Base-by-base conservation (phyloP, 805 yeast genomes). In the Saturnispora diversa region DNA sequence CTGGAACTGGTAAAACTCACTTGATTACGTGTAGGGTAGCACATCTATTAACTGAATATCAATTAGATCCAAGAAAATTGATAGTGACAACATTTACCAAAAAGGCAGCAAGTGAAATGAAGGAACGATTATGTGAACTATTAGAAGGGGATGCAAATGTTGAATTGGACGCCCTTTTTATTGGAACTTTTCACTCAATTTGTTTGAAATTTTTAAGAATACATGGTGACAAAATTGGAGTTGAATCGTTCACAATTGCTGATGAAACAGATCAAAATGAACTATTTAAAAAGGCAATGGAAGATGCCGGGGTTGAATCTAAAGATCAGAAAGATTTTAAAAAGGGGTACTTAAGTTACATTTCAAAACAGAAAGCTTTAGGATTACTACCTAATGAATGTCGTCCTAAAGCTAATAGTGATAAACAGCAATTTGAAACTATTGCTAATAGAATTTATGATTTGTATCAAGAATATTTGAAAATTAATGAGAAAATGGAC, bases 31-130 rank as follows among this genome's bases (percentile, higher is more conserved):
- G 86, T 1, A 65, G 96, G 33, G 92, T 88, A 8, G 88, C 88
- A 0, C 73, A 77, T 51, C 62, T 88, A 22, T 49, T 88, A 6
- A 44, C 73, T 3, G 57, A 69, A 7, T 66, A 72, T 26, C 59
- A 68, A 2, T 58, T 84, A 1, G 63, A 66, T 1, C 88, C 97
- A 0, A 64, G 68, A 25, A 62, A 71, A 35, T 70, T 92, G 15
- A 72, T 90, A 1, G 92, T 88, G 16, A 85, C 96, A 5, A 88
- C 97, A 0, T 90, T 90, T 63, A 90, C 97, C 10, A 84, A 84
- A 51, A 84, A 83, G 51, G 97, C 98, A 0, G 94, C 97, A 2
- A 72, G 68, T 39, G 97, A 90, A 60, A 80, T 90, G 84, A 61
- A 65, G 10, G 80, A 75, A 24, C 66, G 97, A 31, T 59, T 90